Evolutionary conservation across 1,284 basidiomycete genomes (phyloP).

Genomic region (Anthracocystis walkeri): DNA sequence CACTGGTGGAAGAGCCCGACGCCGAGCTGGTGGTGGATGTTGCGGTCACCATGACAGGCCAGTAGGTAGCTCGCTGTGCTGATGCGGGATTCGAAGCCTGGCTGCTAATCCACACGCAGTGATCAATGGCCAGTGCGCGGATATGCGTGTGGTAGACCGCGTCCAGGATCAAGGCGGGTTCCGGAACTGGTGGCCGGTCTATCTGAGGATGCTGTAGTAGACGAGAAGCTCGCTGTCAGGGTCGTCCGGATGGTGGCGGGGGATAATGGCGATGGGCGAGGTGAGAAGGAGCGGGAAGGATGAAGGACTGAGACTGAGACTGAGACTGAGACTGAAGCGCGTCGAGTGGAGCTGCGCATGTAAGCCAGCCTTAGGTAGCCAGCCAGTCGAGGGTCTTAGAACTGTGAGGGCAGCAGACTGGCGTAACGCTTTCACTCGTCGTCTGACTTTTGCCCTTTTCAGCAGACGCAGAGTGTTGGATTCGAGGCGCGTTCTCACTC

Average conservation of each 20-base stretch:
- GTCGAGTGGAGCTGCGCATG: slow-evolving; percentile 16
- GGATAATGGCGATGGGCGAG: neutral
- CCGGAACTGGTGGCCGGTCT: neutral
- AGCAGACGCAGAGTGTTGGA: slow-evolving; percentile 6
- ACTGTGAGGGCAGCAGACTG: slow-evolving; percentile 1
- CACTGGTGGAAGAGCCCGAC: slow-evolving; percentile 19
- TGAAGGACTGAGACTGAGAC: neutral
- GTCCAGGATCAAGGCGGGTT: neutral
- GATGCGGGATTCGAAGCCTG: neutral
- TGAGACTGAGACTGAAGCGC: slow-evolving; percentile 1
- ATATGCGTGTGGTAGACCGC: neutral
- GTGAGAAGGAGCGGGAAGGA: neutral
- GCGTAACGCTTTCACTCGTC: neutral
- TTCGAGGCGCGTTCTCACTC: slow-evolving; percentile 3
- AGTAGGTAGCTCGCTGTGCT: neutral
- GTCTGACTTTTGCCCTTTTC: neutral
- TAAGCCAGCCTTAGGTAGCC: neutral
- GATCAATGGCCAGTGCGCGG: neutral
- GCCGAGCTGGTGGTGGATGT: slow-evolving; percentile 28
- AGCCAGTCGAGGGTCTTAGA: neutral
- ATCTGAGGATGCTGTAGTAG: neutral
- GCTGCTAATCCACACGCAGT: neutral
- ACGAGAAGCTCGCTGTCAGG: too few relatives aligned
- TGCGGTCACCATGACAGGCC: slow-evolving; percentile 27
- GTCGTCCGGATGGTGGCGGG: neutral